phyloP scores from a whole-genome alignment of 75 land plant genomes.

The Pinus tabuliformis region DNA sequence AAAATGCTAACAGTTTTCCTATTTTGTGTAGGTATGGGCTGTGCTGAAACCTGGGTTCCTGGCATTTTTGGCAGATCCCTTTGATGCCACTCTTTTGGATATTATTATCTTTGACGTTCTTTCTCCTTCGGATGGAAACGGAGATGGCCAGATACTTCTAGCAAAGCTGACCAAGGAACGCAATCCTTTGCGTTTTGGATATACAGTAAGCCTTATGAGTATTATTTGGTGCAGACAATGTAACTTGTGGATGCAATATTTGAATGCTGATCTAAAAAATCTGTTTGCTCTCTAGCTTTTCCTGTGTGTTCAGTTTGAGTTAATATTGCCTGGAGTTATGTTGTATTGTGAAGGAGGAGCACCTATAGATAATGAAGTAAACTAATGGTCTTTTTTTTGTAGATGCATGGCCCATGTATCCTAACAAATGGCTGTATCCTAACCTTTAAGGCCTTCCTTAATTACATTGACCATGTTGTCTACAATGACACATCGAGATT shows the following conservation, averaged over 20 bases:
- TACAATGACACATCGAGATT: not conserved
- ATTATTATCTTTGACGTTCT: conserved; percentile 94
- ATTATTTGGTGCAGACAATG: conserved; percentile 1
- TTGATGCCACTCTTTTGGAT: conserved; percentile 77
- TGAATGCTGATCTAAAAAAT: not conserved
- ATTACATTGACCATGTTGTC: not conserved
- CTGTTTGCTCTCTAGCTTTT: not conserved
- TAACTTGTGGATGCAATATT: not conserved
- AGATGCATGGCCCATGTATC: not conserved
- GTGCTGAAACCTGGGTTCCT: conserved; percentile 97
- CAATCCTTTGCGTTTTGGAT: conserved; percentile 86
- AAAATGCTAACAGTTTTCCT: conserved; percentile 1
- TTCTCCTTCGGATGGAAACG: conserved; percentile 78
- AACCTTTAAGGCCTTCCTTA: not conserved
- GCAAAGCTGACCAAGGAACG: conserved; percentile 79
- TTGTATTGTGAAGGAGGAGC: too few relatives aligned
- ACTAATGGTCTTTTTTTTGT: not conserved
- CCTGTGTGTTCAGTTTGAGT: too few relatives aligned
- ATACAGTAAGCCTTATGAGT: conserved; percentile 38
- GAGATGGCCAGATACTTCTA: conserved; percentile 76
- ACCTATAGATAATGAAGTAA: not conserved
- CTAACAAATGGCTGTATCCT: not conserved
- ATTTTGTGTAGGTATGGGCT: conserved; percentile 81
- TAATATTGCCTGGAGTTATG: too few relatives aligned
- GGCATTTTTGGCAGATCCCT: conserved; percentile 88